Evolutionary conservation across 1,139 yeast genomes (phyloP).

Genomic region (Magnusiomyces paraingens): DNA sequence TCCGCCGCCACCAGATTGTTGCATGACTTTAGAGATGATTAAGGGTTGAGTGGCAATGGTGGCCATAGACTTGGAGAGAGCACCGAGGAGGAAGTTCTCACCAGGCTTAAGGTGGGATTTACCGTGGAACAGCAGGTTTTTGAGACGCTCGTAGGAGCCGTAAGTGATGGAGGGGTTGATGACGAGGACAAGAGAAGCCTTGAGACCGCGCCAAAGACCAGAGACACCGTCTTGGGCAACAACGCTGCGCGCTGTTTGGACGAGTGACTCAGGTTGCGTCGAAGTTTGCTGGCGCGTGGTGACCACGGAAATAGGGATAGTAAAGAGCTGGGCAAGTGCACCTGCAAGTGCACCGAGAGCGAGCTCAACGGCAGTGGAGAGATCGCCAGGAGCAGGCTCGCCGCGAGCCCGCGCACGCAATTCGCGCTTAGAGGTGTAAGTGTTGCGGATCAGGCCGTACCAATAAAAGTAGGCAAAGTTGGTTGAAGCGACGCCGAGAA

Average conservation of each 20-base stretch:
- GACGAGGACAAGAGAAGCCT: conserved; percentile 73
- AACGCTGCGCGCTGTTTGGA: conserved; percentile 49
- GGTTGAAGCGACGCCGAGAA: conserved; percentile 70
- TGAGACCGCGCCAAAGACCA: conserved; percentile 81
- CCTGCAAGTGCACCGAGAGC: conserved; percentile 82
- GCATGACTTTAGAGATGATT: conserved; percentile 76
- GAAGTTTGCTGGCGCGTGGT: conserved; percentile 76
- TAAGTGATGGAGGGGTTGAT: conserved; percentile 84
- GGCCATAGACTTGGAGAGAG: conserved; percentile 73
- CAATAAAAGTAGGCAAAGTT: conserved; percentile 81
- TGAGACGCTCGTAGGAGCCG: conserved; percentile 72
- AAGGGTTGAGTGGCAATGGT: conserved; percentile 78
- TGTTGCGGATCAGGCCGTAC: conserved; percentile 67
- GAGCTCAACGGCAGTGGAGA: conserved; percentile 61
- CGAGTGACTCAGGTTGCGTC: conserved; percentile 31
- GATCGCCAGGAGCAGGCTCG: conserved; percentile 31
- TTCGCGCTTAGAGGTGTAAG: conserved; percentile 55
- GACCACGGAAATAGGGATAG: conserved; percentile 76
- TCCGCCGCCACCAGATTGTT: conserved; percentile 46
- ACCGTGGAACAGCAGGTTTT: conserved; percentile 45
- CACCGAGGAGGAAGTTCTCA: conserved; percentile 70
- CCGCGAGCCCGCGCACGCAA: conserved; percentile 37
- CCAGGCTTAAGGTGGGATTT: conserved; percentile 50
- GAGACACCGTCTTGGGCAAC: conserved; percentile 59
- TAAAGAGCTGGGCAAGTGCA: conserved; percentile 73